Base-by-base conservation (phyloP, 495 filamentous ascomycete species). In the Talaromyces nanjingensis region DNA sequence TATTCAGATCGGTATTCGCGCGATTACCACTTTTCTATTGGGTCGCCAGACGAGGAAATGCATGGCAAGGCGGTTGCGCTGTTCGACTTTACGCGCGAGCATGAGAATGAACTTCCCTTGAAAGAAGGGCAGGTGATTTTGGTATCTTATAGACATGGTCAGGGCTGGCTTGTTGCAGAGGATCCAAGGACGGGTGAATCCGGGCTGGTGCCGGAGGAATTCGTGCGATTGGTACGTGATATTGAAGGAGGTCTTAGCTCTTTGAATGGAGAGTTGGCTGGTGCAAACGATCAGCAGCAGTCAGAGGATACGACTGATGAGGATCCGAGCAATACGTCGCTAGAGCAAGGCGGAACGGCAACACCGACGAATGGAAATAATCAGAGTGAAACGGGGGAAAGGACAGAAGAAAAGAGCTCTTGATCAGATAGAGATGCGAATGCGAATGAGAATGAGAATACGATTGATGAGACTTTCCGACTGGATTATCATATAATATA, bases 91-190 rank as follows among this genome's bases (percentile, higher is more conserved):
- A 86, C 87, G 60, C 85, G 92, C 27, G 94, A 98, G 72, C 97
- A 98, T 70, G 92, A 96, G 70, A 98, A 97, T 67, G 94, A 98
- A 76, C 83, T 98, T 14, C 92, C 91, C 16, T 78, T 98, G 20
- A 87, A 89, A 0, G 94, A 98, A 74, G 96, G 96, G 34, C 94
- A 98, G 70, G 89, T 97, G 61, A 96, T 98, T 53, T 92, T 92
- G 83, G 93, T 98, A 47, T 93, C 91, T 9, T 98, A 97, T 71
- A 82, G 94, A 33, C 92, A 98, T 73, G 93, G 93, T 20, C 91
- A 97, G 75, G 94, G 94, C 49, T 98, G 94, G 94, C 81, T 98
- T 45, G 94, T 98, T 25, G 94, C 96, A 3, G 89, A 96, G 75
- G 96, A 98, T 69, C 94, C 94, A n/a, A 90, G 87, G 71, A 96